Conservation (phyloP, 148 eudicot species). For the Camellia granthamiana region DNA sequence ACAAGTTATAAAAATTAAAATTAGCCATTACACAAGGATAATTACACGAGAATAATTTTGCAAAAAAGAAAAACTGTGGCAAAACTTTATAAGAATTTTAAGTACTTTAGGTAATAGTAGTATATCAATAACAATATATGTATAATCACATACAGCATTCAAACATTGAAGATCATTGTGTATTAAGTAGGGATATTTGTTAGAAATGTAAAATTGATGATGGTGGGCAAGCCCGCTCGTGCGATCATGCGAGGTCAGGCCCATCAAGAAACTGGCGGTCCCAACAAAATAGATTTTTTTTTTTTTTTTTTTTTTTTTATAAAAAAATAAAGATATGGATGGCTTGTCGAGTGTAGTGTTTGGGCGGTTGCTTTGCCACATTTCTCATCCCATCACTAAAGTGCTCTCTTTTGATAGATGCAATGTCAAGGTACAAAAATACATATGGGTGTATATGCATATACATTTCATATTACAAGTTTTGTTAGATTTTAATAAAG, state of each 20-base stretch:
- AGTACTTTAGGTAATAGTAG: too few relatives aligned
- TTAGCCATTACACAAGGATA: too few relatives aligned
- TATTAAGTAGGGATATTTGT: background rate
- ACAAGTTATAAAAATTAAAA: too few relatives aligned
- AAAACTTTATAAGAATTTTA: too few relatives aligned
- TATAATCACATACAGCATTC: background rate
- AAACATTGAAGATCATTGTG: constrained; percentile 1
- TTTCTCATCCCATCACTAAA: background rate
- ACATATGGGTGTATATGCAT: background rate
- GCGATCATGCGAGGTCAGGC: constrained; percentile 42
- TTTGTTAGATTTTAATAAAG: background rate
- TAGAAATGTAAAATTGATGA: background rate
- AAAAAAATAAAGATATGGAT: background rate
- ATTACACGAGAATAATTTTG: too few relatives aligned
- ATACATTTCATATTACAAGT: background rate
- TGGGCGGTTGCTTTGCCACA: constrained; percentile 23
- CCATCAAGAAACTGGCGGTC: constrained; percentile 16
- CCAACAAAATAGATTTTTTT: too few relatives aligned
- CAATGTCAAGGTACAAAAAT: background rate
- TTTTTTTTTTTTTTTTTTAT: too few relatives aligned
- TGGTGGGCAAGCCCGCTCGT: constrained; percentile 54
- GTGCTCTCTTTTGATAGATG: background rate
- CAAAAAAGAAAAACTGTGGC: too few relatives aligned
- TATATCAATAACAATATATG: too few relatives aligned
- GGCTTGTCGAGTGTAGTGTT: constrained; percentile 7